Base-by-base conservation (phyloP, 208 protist species). In the Porcisia hertigi region DNA sequence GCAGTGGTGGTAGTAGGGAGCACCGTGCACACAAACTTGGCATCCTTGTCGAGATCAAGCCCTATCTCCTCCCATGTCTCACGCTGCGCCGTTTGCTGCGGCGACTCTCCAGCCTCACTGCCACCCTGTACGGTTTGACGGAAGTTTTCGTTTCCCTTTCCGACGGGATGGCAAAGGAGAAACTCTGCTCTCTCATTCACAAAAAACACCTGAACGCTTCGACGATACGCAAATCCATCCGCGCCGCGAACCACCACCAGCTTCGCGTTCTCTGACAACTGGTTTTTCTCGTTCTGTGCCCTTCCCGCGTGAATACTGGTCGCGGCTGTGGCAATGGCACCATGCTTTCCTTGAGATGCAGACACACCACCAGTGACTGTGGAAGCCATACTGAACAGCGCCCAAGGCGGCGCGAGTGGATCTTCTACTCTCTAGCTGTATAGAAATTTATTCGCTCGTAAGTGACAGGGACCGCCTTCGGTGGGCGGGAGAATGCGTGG, bases 61-160 rank as follows among this genome's bases (percentile, higher is more conserved):
- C 84, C 84, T 25, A 88, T 81, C 55, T 91, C 87, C 71, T 91
- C 87, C 71, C 76, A 77, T 25, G 85, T 34, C 62, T 91, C 87
- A 5, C 87, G 82, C 34, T 60, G 55, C 30, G 84, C 84, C 0
- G 87, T 86, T 36, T 83, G 57, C 11, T 71, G 49, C 18, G 72
- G 69, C 6, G 72, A 71, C 64, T 91, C 84, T 3, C 70, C 76
- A 1, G 30, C 34, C 43, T 69, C 75, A 34, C 75, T 79, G 25
- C 87, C 87, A 11, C 84, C 87, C 52, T 91, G 87, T 2, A 88
- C 84, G 9, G 76, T 88, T 63, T 88, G 82, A 12, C 85, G 69
- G 55, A 77, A 79, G 20, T 43, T 73, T 0, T 11, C 54, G 39
- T 82, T 80, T 1, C 36, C 14, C n/a, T 79, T 49, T n/a, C 85